These are phyloP conservation scores for Clarireedia homoeocarpa DNA, from an alignment of 2,329 filamentous ascomycete genomes.

Conservation along the genomic window DNA sequence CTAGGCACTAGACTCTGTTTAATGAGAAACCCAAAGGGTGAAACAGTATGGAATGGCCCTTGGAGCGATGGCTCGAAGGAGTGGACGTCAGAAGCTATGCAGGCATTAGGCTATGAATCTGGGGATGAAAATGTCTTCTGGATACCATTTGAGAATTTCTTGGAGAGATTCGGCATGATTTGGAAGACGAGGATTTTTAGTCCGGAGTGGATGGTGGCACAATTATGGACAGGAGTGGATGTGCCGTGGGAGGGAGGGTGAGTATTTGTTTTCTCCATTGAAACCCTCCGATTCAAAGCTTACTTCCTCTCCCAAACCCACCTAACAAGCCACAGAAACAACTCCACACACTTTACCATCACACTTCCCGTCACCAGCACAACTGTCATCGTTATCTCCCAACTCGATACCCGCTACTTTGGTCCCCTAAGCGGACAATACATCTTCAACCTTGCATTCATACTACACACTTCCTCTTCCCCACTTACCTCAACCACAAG, in stretches of 20 bases:
- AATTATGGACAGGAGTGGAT: conserved; percentile 38
- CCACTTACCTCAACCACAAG: no score
- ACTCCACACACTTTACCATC: conserved; percentile 53
- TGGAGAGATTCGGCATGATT: conserved; percentile 51
- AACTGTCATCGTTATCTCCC: conserved; percentile 49
- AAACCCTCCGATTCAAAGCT: no score
- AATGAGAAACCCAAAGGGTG: conserved; percentile 49
- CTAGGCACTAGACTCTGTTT: conserved; percentile 48
- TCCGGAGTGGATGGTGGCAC: conserved; percentile 49
- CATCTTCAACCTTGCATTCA: conserved; percentile 36
- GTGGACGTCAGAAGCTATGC: conserved; percentile 51
- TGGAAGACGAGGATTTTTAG: conserved; percentile 56
- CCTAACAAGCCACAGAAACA: conserved; percentile 52
- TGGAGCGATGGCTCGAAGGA: conserved; percentile 53
- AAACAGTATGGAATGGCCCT: conserved; percentile 50
- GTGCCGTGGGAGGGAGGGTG: background rate
- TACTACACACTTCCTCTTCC: conserved; percentile 33
- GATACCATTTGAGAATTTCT: conserved; percentile 54
- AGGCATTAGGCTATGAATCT: conserved; percentile 51
- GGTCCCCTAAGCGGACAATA: conserved; percentile 54
- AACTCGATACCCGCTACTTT: conserved; percentile 57
- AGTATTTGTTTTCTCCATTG: no score
- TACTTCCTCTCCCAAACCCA: background rate
- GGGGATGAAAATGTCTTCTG: conserved; percentile 56
- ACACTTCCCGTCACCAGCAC: conserved; percentile 46